Conservation (phyloP, 2,329 filamentous ascomycete species). For the Sporothrix schenckii region DNA sequence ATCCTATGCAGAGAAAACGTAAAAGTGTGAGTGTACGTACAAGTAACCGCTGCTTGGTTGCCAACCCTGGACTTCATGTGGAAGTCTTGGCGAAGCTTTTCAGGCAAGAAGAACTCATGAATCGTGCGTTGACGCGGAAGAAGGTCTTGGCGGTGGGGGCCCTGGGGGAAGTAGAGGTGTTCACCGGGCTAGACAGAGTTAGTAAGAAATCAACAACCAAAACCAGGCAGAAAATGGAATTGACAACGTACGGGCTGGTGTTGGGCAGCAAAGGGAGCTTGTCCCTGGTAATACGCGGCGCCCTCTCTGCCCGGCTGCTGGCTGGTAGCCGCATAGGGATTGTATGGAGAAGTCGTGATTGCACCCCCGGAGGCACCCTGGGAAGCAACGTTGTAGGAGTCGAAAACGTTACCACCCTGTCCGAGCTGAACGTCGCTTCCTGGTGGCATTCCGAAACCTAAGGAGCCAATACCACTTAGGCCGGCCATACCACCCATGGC, state of each 20-base stretch:
- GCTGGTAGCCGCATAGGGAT: slow-evolving; percentile 75
- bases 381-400: slow-evolving; percentile 25
- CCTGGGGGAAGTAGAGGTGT: slow-evolving; percentile 87
- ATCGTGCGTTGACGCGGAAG: slow-evolving; percentile 82
- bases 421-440: slow-evolving; percentile 28
- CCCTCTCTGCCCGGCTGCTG: slow-evolving; percentile 60
- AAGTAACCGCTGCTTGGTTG: slow-evolving; percentile 75
- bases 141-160: slow-evolving; percentile 78
- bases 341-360: slow-evolving; percentile 57
- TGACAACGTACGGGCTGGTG: slow-evolving; percentile 60
- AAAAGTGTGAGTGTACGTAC: slow-evolving; percentile 21
- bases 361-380: slow-evolving; percentile 37
- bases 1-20: neutral
- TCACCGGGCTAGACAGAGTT: slow-evolving; percentile 69
- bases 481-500: slow-evolving; percentile 42
- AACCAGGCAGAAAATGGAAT: neutral
- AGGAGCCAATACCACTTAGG: slow-evolving; percentile 42
- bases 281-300: slow-evolving; percentile 68
- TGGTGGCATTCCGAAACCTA: slow-evolving; percentile 25
- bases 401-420: slow-evolving; percentile 28
- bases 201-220: neutral
- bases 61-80: slow-evolving; percentile 87
- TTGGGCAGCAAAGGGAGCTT: slow-evolving; percentile 54
- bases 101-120: slow-evolving; percentile 90
- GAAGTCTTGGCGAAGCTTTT: slow-evolving; percentile 82